Base-by-base conservation (phyloP, 2,329 filamentous ascomycete genomes). In the Trichoderma atrobrunneum region DNA sequence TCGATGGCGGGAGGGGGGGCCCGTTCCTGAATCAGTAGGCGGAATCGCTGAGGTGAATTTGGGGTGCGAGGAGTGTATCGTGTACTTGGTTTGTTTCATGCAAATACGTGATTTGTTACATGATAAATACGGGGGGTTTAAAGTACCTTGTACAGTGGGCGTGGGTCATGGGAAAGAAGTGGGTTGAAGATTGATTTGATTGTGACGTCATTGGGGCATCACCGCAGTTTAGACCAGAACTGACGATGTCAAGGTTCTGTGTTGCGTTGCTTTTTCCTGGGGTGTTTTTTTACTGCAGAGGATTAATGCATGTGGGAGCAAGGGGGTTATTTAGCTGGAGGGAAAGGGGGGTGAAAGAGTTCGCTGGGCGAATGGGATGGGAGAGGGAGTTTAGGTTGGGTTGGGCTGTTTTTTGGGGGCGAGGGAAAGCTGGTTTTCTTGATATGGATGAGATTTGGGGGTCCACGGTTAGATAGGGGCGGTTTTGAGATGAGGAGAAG, bases 1-100 rank as follows among this genome's bases (percentile, higher is more conserved):
- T 70, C 73, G 73, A 74, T 74, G 72, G 21, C 28, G 72, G 64
- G 56, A 30, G 12, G 56, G 24, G 66, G 66, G 70, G 54, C 70
- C 28, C 34, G 70, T 72, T 68, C 63, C 70, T 72, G 70, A 36
- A 66, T 68, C 24, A 32, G 54, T 14, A 24, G 34, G 30, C 30
- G 12, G 48, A 57, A 57, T 66, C 63, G 14, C 24, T 56, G 14
- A 56, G 51, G 7, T 14, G 12, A 24, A 28, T 3, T 28, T 28
- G 24, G 21, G 21, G 51, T 3, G 51, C 14, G 6, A 5, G 21
- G 8, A 36, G 10, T 12, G 43, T 51, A 56, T 14, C 24, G 51
- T 11, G 11, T 56, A 28, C 21, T 26, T 56, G 21, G 2, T 3
- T 39, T 7, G 36, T 16, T 26, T 11, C 2, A 28, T 32, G 51